Evolutionary conservation across 1,284 basidiomycete species (phyloP).

Genomic region (Phaffia rhodozyma): DNA sequence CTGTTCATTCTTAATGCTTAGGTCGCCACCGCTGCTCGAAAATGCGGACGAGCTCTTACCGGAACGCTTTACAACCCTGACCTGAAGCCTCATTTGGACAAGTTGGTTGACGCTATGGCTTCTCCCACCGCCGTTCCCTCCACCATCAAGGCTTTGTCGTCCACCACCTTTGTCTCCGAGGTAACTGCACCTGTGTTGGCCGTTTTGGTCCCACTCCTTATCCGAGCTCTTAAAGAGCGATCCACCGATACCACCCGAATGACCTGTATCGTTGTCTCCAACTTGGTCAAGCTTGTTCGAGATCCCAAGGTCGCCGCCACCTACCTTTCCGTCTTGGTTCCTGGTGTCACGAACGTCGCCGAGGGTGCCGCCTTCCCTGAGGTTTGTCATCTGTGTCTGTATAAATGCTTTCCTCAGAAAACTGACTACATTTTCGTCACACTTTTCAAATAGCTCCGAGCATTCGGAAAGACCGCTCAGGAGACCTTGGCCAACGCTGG

Average conservation of each 20-base stretch:
- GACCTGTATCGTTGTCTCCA: slow-evolving; percentile 82
- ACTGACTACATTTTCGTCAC: not conserved
- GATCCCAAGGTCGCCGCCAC: slow-evolving; percentile 79
- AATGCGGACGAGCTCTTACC: slow-evolving; percentile 88
- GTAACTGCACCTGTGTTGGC: slow-evolving; percentile 92
- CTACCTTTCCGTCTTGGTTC: slow-evolving; percentile 78
- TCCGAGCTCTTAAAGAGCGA: slow-evolving; percentile 87
- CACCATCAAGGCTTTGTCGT: slow-evolving; percentile 88
- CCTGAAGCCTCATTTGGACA: slow-evolving; percentile 76
- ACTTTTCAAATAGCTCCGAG: slow-evolving; percentile 53
- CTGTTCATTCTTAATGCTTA: slow-evolving; percentile 28
- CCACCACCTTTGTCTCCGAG: slow-evolving; percentile 91
- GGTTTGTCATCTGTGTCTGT: slow-evolving; percentile 38
- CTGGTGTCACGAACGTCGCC: slow-evolving; percentile 84
- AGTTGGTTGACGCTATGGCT: slow-evolving; percentile 90
- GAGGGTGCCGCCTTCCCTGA: slow-evolving; percentile 92
- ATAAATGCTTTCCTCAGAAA: slow-evolving; percentile 15
- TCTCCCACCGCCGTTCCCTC: slow-evolving; percentile 70
- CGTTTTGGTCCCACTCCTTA: slow-evolving; percentile 84
- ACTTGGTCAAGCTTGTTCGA: slow-evolving; percentile 94
- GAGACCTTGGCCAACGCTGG: slow-evolving; percentile 66
- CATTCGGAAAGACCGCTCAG: slow-evolving; percentile 70
- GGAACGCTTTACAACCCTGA: slow-evolving; percentile 89
- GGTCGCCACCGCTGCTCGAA: slow-evolving; percentile 79
- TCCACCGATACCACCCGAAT: slow-evolving; percentile 85